phyloP scores from a whole-genome alignment of 768 basidiomycete species.

The Tephrocybe sp. region DNA sequence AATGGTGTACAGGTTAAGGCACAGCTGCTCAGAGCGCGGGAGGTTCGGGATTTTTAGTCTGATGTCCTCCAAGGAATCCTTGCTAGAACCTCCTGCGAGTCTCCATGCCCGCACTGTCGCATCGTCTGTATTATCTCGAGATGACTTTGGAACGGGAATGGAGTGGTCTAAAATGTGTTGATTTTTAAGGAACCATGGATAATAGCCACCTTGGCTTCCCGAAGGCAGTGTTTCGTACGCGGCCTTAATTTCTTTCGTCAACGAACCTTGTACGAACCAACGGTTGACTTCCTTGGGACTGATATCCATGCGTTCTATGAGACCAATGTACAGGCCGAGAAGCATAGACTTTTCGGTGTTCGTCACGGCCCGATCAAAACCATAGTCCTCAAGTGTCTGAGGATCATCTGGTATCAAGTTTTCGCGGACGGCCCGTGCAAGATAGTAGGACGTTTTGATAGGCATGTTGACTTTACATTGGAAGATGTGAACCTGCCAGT shows the following conservation, averaged over 20 bases:
- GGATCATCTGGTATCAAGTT: constrained; percentile 28
- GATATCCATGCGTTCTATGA: constrained; percentile 21
- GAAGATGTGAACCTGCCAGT: constrained; percentile 34
- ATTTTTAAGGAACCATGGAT: constrained; percentile 36
- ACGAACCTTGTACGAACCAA: constrained; percentile 31
- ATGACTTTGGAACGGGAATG: not conserved
- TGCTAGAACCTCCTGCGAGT: constrained; percentile 12
- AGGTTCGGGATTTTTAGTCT: not conserved
- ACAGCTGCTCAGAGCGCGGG: constrained; percentile 2
- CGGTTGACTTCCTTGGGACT: constrained; percentile 27
- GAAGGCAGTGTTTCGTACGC: constrained; percentile 24
- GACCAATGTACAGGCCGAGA: constrained; percentile 31
- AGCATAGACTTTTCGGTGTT: constrained; percentile 18
- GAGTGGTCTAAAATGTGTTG: constrained; percentile 26
- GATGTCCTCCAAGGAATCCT: constrained; percentile 7
- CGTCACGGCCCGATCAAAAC: constrained; percentile 26
- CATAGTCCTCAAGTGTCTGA: constrained; percentile 34
- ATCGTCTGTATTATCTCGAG: constrained; percentile 4
- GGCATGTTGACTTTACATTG: constrained; percentile 24
- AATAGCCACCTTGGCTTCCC: constrained; percentile 26
- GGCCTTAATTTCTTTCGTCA: constrained; percentile 32
- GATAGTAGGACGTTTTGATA: constrained; percentile 31
- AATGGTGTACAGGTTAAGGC: not conserved
- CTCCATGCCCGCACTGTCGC: constrained; percentile 12
- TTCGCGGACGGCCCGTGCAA: constrained; percentile 25